Conservation (phyloP, 345 rosid genomes). For the Salix dunnii region DNA sequence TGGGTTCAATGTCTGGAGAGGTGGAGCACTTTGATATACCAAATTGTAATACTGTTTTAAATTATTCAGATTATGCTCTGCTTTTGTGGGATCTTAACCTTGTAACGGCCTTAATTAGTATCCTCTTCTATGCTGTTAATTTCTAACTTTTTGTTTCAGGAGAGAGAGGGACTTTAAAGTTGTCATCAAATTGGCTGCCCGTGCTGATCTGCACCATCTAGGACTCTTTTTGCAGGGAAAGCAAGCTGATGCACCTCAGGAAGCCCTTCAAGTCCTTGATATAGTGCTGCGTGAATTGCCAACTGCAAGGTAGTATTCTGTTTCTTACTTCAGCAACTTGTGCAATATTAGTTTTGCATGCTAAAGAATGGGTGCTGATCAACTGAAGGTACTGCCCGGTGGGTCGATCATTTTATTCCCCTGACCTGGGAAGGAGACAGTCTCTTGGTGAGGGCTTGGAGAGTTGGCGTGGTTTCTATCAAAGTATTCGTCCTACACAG, state of each 20-base stretch:
- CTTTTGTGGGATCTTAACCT: background rate
- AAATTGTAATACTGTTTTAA: background rate
- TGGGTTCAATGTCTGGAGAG: background rate
- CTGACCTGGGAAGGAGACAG: slow-evolving; percentile 74
- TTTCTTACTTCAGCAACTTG: background rate
- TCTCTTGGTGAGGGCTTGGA: slow-evolving; percentile 89
- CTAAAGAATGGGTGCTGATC: background rate
- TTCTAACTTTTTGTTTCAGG: slow-evolving; percentile 35
- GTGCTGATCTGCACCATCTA: slow-evolving; percentile 85
- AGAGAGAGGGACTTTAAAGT: slow-evolving; percentile 71
- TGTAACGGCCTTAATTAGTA: background rate
- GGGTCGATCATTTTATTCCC: slow-evolving; percentile 88
- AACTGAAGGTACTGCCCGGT: slow-evolving; percentile 70
- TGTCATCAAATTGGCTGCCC: slow-evolving; percentile 75
- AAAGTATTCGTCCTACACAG: slow-evolving; percentile 95
- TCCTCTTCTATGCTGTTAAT: background rate
- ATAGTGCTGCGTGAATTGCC: slow-evolving; percentile 95
- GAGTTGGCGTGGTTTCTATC: slow-evolving; percentile 98
- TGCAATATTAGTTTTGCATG: background rate
- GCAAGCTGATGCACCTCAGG: slow-evolving; percentile 96
- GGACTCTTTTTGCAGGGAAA: slow-evolving; percentile 79
- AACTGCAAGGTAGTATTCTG: slow-evolving; percentile 29
- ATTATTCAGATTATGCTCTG: background rate
- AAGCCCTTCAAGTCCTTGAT: slow-evolving; percentile 97
- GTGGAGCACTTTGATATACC: background rate